Base-by-base conservation (phyloP, 208 protist genomes). In the Leishmania guyanensis region DNA sequence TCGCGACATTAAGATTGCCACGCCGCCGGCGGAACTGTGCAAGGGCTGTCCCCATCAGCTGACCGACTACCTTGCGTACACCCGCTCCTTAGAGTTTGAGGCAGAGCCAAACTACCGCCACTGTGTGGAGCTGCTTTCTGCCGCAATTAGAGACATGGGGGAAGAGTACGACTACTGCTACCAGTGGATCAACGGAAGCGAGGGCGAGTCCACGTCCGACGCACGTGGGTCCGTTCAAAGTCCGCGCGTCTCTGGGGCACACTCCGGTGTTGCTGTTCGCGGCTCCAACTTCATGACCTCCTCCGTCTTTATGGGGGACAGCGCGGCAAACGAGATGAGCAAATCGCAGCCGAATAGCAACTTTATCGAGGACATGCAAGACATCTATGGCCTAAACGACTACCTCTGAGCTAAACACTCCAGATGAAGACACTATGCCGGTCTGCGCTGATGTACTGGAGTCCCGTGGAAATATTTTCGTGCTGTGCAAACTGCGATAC, bases 81-180 rank as follows among this genome's bases (percentile, higher is more conserved):
- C 91, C 10, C 88, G 92, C 17, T 69, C 54, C 9, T 83, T 98
- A 2, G 62, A 89, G 68, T 97, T 94, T 78, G 88, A 93, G 10
- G 88, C 91, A 60, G 79, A 87, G 54, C 95, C 95, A n/a, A 78
- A 97, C 78, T 98, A 98, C 87, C 80, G 12, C 46, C 92, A 92
- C 79, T 93, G 88, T 78, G 58, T 88, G 43, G 68, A 81, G 22
- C 85, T 96, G 53, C 82, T 97, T 43, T 73, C 79, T 50, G 62
- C 82, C n/a, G 84, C 84, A 1, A 54, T 94, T 62, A 71, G 79
- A 9, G 73, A 84, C 33, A 84, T 84, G 58, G 82, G 81, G n/a
- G 84, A 90, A 62, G 56, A 81, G 50, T 86, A 88, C 75, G 91
- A 97, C 84, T 95, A 93, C 84, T 26, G 76, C 71, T 97, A 92